These are phyloP conservation scores for Apophysomyces sp. DNA, from an alignment of 371 early-diverging fungal species.

Conservation along the genomic window DNA sequence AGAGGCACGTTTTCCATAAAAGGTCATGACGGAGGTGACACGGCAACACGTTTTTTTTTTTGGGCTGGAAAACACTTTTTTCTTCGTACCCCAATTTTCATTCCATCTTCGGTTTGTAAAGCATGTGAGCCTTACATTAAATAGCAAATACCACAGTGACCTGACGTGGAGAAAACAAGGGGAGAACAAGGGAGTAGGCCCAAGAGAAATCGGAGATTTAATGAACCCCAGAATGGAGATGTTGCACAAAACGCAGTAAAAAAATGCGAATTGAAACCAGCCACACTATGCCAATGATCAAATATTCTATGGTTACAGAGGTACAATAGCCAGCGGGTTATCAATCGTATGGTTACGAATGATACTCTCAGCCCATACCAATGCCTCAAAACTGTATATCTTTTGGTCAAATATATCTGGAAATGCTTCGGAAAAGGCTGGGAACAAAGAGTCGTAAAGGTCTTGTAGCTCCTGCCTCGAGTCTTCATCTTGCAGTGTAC, in stretches of 20 bases:
- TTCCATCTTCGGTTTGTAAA: not conserved
- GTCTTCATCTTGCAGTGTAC: slow-evolving; percentile 18
- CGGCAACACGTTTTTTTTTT: not conserved
- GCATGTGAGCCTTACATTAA: not conserved
- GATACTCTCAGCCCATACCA: slow-evolving; percentile 44
- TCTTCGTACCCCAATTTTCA: not conserved
- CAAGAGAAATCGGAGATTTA: not conserved
- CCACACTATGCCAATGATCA: not conserved
- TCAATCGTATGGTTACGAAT: slow-evolving; percentile 29
- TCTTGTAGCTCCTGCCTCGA: slow-evolving; percentile 38
- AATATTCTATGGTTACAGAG: slow-evolving; percentile 4
- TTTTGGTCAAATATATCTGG: slow-evolving; percentile 31
- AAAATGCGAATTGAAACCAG: not conserved
- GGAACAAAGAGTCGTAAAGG: slow-evolving; percentile 42
- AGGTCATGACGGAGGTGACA: slow-evolving; percentile 1
- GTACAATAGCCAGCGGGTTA: slow-evolving; percentile 32
- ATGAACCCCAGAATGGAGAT: not conserved
- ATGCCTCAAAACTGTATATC: slow-evolving; percentile 29
- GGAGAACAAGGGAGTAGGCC: not conserved
- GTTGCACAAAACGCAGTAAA: not conserved
- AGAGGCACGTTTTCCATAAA: not conserved
- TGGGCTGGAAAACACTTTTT: not conserved
- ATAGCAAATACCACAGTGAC: not conserved
- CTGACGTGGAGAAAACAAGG: not conserved
- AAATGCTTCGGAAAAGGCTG: slow-evolving; percentile 38